Base-by-base conservation (phyloP, 371 early-diverging fungal genomes). In the Mucor racemosus region DNA sequence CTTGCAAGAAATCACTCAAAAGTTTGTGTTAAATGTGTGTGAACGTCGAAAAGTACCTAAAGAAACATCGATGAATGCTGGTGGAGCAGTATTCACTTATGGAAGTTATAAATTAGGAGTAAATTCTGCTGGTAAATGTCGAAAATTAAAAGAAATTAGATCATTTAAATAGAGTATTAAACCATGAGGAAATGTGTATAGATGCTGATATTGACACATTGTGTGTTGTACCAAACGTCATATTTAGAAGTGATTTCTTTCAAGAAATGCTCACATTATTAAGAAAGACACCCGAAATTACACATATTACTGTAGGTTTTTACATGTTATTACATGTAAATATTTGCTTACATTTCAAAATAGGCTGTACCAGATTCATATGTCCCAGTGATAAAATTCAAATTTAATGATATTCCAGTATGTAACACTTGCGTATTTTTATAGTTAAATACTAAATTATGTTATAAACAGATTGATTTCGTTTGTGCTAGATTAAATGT, bases 31-130 rank as follows among this genome's bases (percentile, higher is more conserved):
- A 7, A 54, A 38, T 3, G 58, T 69, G 15, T 66, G 66, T 26
- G 58, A 58, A 50, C 58, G 57, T 50, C 44, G 58, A 35, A 69
- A 69, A n/a, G 38, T 66, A 13, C 57, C 73, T 0, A 35, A 42
- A 41, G 50, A 54, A 21, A 17, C 40, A 5, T 40, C 46, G 21
- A 21, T 13, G n/a, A 41, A 40, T 10, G 74, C 74, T 50, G 92
- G 92, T 50, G 96, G 96, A 8, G 92, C 91, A 71, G 92, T 97
- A 11, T 93, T 90, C 74, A 94, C 97, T 0, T 97, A 93, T 78
- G 97, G 97, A 0, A 95, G 95, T 19, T 97, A 94, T 74, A 84
- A 94, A 15, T 83, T 97, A n/a, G 97, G 97, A 13, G 97, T 95
- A 1, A 95, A 97, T 76, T 89, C 90, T 7, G 79, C 80, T 36